These are phyloP conservation scores for Cupressus sempervirens DNA, from an alignment of 75 land plant species.

Conservation along the genomic window DNA sequence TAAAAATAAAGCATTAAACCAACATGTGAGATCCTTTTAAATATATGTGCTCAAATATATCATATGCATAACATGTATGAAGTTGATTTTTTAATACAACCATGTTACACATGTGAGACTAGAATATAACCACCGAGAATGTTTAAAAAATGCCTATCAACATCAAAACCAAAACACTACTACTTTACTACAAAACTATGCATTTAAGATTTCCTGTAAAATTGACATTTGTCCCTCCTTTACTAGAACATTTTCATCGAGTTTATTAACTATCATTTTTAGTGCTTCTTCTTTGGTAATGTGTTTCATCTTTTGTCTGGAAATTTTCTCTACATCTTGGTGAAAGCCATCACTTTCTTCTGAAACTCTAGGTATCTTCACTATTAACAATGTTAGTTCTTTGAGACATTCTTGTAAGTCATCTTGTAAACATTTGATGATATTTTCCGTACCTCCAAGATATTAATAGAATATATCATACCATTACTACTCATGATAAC, in stretches of 20 bases:
- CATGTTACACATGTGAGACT: not conserved
- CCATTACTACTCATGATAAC: not conserved
- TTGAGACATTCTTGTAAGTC: conserved; percentile 47
- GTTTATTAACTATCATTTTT: conserved; percentile 62
- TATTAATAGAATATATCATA: conserved; percentile 9
- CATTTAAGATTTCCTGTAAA: conserved; percentile 29
- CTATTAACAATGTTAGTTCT: conserved; percentile 29
- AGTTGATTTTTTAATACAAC: too few relatives aligned
- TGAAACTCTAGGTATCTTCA: conserved; percentile 43
- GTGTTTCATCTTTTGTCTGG: conserved; percentile 64
- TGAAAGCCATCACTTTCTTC: conserved; percentile 75
- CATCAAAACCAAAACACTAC: not conserved
- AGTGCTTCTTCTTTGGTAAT: conserved; percentile 49
- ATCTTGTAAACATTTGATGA: conserved; percentile 35
- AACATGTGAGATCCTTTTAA: too few relatives aligned
- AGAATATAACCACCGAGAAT: conserved; percentile 4
- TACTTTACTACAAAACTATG: conserved; percentile 3
- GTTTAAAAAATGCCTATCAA: not conserved
- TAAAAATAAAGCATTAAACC: too few relatives aligned
- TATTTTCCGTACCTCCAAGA: conserved; percentile 49
- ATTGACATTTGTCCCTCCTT: conserved; percentile 86
- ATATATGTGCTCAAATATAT: too few relatives aligned
- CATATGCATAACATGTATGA: too few relatives aligned
- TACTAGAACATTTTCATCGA: conserved; percentile 78
- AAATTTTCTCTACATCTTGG: conserved; percentile 68